Percentiles rank a stretch among this genome's conserved stretches.
These are phyloP conservation scores for Lodderomyces orthopsilosis DNA, from an alignment of 1,139 yeast species.

Conservation along the genomic window DNA sequence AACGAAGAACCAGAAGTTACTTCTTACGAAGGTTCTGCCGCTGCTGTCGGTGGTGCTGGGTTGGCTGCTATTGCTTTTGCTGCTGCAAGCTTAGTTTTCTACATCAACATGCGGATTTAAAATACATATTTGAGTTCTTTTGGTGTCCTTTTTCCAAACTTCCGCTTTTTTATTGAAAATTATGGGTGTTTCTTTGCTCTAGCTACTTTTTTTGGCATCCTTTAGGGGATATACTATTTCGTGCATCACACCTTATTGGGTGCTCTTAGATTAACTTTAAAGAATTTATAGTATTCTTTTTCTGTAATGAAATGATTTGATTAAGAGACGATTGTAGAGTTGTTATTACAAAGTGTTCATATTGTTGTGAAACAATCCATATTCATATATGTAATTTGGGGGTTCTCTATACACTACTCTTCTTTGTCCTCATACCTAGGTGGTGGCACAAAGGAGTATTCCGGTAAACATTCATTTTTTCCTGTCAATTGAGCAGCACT, in stretches of 20 bases:
- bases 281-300: no score
- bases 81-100: conserved; percentile 5
- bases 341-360: no score
- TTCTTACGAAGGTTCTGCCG: conserved; percentile 3
- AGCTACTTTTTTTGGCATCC: background rate
- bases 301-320: no score
- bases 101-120: no score
- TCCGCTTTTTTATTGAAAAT: background rate
- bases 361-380: no score
- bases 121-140: background rate
- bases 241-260: no score
- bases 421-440: background rate
- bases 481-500: background rate
- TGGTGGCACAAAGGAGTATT: background rate
- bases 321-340: no score
- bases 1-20: background rate
- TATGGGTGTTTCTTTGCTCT: background rate
- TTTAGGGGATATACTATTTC: no score
- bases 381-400: no score
- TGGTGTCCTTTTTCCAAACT: background rate
- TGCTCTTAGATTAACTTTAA: no score
- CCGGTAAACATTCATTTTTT: background rate
- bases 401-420: no score
- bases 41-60: conserved; percentile 8
- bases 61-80: conserved; percentile 8